A percentile compares a stretch with the other conserved stretches of the same genome.
These are phyloP conservation scores for Cardamine occulta DNA, from an alignment of 345 rosid species.

Conservation along the genomic window DNA sequence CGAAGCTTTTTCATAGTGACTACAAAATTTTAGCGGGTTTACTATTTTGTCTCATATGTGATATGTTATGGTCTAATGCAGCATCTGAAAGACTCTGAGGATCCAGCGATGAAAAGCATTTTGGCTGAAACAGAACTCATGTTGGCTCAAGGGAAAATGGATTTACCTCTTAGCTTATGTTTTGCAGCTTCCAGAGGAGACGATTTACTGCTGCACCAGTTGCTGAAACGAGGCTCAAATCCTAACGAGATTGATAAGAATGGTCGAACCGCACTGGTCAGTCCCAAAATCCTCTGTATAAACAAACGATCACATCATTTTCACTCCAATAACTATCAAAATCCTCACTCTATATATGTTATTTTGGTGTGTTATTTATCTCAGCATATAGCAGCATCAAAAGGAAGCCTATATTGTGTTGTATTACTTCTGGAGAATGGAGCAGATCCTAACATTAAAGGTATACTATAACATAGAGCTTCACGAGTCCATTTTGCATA, in stretches of 20 bases:
- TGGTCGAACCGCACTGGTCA: conserved; percentile 73
- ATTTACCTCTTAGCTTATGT: conserved; percentile 75
- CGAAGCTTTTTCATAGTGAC: not conserved
- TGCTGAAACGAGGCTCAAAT: conserved; percentile 72
- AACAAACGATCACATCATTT: not conserved
- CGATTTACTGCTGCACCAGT: conserved; percentile 69
- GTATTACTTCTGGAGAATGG: conserved; percentile 70
- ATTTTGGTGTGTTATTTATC: conserved; percentile 38
- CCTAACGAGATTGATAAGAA: conserved; percentile 68
- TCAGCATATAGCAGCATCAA: conserved; percentile 89
- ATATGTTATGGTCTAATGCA: conserved; percentile 44
- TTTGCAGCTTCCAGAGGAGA: conserved; percentile 86
- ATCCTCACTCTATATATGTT: not conserved
- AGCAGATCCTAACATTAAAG: conserved; percentile 77
- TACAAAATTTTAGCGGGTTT: not conserved
- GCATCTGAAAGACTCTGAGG: conserved; percentile 68
- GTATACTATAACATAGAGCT: conserved; percentile 40
- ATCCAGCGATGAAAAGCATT: conserved; percentile 66
- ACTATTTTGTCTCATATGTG: conserved; percentile 10
- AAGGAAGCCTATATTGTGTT: conserved; percentile 67
- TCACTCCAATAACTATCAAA: not conserved
- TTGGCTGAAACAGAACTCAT: conserved; percentile 70
- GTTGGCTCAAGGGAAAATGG: conserved; percentile 81
- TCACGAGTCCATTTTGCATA: not conserved
- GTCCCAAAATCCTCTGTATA: conserved; percentile 22